Conservation (phyloP, 2,329 filamentous ascomycete species). For the Phaeomoniella chlamydospora region DNA sequence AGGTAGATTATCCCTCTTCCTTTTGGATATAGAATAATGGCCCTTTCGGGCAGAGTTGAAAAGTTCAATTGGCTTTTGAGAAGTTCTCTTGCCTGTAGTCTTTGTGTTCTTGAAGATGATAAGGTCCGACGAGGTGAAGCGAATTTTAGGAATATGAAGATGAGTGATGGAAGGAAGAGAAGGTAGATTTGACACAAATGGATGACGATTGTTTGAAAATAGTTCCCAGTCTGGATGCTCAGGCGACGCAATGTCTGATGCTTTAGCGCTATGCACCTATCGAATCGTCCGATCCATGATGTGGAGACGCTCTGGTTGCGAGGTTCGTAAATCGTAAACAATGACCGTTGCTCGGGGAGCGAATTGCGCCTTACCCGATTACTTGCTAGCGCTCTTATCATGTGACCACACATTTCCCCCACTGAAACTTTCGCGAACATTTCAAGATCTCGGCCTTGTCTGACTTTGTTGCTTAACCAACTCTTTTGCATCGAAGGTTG, state of each 20-base stretch:
- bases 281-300: too few relatives aligned
- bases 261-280: conserved; percentile 1
- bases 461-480: conserved; percentile 2
- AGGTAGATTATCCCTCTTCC: neutral
- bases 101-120: neutral
- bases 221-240: neutral
- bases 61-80: conserved; percentile 6
- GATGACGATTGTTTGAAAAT: too few relatives aligned
- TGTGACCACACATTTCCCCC: neutral
- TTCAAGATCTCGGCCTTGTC: conserved; percentile 1
- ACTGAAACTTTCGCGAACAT: neutral
- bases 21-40: conserved; percentile 6
- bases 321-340: neutral
- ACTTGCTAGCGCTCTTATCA: neutral
- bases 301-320: neutral
- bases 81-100: conserved; percentile 4
- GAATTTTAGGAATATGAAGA: neutral
- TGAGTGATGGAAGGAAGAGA: neutral
- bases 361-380: neutral
- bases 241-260: conserved; percentile 1
- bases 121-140: neutral
- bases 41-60: conserved; percentile 10
- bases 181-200: too few relatives aligned
- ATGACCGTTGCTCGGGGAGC: neutral
- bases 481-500: conserved; percentile 34